phyloP scores from a whole-genome alignment of 768 basidiomycete genomes.

The Boletus rufocinnamomeus region DNA sequence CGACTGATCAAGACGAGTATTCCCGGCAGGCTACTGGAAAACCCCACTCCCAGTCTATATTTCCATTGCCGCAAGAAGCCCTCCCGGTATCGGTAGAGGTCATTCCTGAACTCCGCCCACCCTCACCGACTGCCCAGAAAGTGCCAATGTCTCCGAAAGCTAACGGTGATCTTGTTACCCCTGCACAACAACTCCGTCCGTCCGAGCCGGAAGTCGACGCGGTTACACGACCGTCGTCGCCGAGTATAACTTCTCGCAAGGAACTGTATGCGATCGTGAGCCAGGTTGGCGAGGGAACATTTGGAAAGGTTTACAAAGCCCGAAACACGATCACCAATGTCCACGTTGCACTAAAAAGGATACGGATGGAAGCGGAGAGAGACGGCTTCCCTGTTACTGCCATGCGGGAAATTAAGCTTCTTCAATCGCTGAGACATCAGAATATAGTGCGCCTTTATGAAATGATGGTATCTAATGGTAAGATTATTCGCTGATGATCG shows the following conservation, averaged over 20 bases:
- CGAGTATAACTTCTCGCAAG: slow-evolving; percentile 34
- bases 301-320: slow-evolving; percentile 98
- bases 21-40: slow-evolving; percentile 8
- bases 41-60: not conserved
- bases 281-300: slow-evolving; percentile 98
- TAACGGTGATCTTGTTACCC: slow-evolving; percentile 25
- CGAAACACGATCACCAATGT: slow-evolving; percentile 74
- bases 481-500: slow-evolving; percentile 19
- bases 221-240: slow-evolving; percentile 32
- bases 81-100: slow-evolving; percentile 9
- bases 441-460: slow-evolving; percentile 91
- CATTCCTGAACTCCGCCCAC: slow-evolving; percentile 16
- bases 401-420: slow-evolving; percentile 96
- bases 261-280: slow-evolving; percentile 85
- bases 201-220: slow-evolving; percentile 28
- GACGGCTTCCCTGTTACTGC: slow-evolving; percentile 99
- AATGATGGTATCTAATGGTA: slow-evolving; percentile 99
- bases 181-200: slow-evolving; percentile 21
- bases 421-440: slow-evolving; percentile 86
- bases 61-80: slow-evolving; percentile 13
- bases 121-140: slow-evolving; percentile 24
- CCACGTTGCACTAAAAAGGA: slow-evolving; percentile 91
- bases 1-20: slow-evolving; percentile 24
- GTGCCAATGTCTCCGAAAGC: slow-evolving; percentile 26
- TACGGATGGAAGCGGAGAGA: slow-evolving; percentile 95